phyloP scores from a whole-genome alignment of 2,329 filamentous ascomycete genomes.

The Calycina herbarum region DNA sequence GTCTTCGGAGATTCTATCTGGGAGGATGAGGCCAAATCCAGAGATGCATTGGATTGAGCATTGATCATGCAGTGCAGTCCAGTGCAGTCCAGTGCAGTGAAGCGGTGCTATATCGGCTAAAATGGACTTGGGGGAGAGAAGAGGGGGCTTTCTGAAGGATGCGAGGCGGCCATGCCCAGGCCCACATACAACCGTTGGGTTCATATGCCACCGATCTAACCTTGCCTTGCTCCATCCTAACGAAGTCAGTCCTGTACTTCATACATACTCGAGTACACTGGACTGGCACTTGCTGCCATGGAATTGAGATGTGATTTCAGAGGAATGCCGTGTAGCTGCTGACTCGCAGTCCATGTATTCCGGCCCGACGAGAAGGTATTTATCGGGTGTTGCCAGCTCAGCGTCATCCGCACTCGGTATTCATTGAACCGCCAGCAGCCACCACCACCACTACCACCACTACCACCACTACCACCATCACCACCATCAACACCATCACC shows the following conservation, averaged over 20 bases:
- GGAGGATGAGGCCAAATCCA: background rate
- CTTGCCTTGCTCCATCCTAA: background rate
- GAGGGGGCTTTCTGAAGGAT: background rate
- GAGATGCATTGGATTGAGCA: background rate
- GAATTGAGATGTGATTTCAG: background rate
- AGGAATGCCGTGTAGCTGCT: constrained; percentile 2
- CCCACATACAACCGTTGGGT: constrained; percentile 1
- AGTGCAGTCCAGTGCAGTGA: background rate
- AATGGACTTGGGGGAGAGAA: background rate
- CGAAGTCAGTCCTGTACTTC: background rate
- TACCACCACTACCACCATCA: no score
- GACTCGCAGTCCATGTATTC: background rate
- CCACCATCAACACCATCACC: no score
- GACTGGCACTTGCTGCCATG: background rate
- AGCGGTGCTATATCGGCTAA: background rate
- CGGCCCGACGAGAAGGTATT: background rate
- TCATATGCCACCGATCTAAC: background rate
- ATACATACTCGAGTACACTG: background rate
- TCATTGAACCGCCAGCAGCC: background rate
- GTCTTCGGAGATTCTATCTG: constrained; percentile 6
- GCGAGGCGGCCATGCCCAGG: background rate
- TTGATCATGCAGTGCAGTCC: no score
- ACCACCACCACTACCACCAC: no score
- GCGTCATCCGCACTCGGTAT: constrained; percentile 2
- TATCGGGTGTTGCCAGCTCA: background rate